phyloP scores from a whole-genome alignment of 2,329 filamentous ascomycete genomes.

The Chaetothyriales sp. region DNA sequence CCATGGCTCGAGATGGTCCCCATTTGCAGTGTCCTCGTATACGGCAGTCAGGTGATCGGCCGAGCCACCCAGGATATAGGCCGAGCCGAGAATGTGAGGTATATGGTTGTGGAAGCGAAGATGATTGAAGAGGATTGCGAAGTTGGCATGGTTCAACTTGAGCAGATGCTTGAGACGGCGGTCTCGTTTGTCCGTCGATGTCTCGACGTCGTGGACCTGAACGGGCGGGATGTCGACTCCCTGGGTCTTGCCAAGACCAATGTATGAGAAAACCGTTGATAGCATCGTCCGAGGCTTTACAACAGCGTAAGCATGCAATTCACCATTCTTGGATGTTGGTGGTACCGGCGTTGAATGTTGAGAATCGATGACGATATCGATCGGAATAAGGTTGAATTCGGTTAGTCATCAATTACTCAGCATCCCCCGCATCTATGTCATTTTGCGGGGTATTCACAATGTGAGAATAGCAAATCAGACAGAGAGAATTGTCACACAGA shows the following conservation, averaged over 20 bases:
- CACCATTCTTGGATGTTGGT: not conserved
- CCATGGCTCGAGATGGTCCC: slow-evolving; percentile 56
- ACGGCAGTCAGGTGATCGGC: slow-evolving; percentile 58
- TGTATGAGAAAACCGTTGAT: not conserved
- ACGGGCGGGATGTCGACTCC: slow-evolving; percentile 46
- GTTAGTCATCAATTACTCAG: not conserved
- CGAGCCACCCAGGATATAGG: slow-evolving; percentile 69
- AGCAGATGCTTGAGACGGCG: slow-evolving; percentile 80
- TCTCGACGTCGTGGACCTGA: slow-evolving; percentile 65
- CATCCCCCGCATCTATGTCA: not conserved
- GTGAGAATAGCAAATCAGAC: not conserved
- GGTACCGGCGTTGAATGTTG: not conserved
- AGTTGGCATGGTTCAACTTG: slow-evolving; percentile 80
- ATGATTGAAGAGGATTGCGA: slow-evolving; percentile 66
- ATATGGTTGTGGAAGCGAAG: slow-evolving; percentile 68
- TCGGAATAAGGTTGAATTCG: too few species aligned
- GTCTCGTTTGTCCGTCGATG: slow-evolving; percentile 59
- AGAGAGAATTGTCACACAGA: not conserved
- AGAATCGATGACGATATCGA: not conserved
- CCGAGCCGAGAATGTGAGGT: slow-evolving; percentile 67
- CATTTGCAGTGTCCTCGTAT: slow-evolving; percentile 60
- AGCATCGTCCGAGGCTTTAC: not conserved
- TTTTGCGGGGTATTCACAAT: not conserved
- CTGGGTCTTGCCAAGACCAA: slow-evolving; percentile 1
- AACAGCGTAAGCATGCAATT: not conserved